Evolutionary conservation across 2,329 filamentous ascomycete genomes (phyloP).

Genomic region (Fusarium pseudograminearum): DNA sequence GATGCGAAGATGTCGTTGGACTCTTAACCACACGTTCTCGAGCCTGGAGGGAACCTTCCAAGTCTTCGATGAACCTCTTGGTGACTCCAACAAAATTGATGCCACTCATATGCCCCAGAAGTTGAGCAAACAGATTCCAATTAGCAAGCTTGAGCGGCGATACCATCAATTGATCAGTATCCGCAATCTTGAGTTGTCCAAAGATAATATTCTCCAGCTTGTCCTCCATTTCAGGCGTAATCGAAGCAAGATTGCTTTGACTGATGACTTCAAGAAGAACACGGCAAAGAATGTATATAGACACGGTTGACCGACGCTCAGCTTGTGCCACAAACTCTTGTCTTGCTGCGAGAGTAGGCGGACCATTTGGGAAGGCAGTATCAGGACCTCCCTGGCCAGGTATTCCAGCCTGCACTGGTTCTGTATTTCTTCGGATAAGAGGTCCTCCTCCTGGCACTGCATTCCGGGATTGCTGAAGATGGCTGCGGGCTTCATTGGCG

Average conservation of each 20-base stretch:
- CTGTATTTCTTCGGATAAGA: conserved; percentile 78
- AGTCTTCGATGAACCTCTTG: conserved; percentile 82
- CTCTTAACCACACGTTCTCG: conserved; percentile 77
- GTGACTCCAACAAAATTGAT: conserved; percentile 90
- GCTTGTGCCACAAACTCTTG: conserved; percentile 82
- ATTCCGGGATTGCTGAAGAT: conserved; percentile 66
- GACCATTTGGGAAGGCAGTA: conserved; percentile 51
- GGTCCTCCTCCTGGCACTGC: conserved; percentile 60
- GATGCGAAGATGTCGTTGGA: conserved; percentile 59
- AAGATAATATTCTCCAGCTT: conserved; percentile 97
- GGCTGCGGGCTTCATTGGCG: conserved; percentile 74
- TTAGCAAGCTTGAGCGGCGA: conserved; percentile 91
- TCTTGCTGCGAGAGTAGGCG: conserved; percentile 59
- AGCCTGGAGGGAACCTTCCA: conserved; percentile 77
- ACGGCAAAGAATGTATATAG: conserved; percentile 94
- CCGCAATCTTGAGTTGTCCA: conserved; percentile 89
- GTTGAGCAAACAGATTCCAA: conserved; percentile 92
- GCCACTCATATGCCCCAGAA: conserved; percentile 96
- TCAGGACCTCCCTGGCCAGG: conserved; percentile 45
- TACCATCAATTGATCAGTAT: conserved; percentile 80
- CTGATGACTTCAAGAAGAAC: conserved; percentile 94
- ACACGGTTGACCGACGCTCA: conserved; percentile 91
- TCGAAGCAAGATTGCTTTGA: conserved; percentile 83
- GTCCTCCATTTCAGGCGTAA: conserved; percentile 92
- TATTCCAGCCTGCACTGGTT: conserved; percentile 67